Evolutionary conservation across 139 green algal genomes (phyloP), one percentile per base, ranked within the genome.

Genomic region (Pycnococcus provasolii): DNA sequence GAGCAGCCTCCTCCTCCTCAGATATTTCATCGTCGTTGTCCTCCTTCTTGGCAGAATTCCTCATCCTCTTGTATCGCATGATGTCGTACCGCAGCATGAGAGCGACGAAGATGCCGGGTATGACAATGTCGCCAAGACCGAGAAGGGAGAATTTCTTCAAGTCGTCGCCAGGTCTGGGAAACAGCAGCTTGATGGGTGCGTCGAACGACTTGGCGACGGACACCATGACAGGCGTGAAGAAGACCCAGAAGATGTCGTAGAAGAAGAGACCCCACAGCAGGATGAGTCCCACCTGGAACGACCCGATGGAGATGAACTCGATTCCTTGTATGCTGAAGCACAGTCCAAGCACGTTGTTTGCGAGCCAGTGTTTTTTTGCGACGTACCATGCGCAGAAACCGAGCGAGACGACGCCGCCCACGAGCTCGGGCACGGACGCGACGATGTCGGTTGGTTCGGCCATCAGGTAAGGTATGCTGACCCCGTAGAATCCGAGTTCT

Each of bases 211-310:
- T 96, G 26, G 92, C 92, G 11, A 98, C 92, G 3, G 72, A 79
- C 26, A 95, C 88, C 90, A 96, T 96, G 45, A 96, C 90, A 1
- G 93, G 93, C 0, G 93, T 99, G 78, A 76, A 97, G 80, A 99
- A 99, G 26, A 97, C 93, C 93, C 93, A 99, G 76, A 99, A 99
- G 67, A 99, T 92, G 83, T 99, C 93, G 62, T 96, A 97, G 45
- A 96, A 86, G 71, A 96, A 96, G 4, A 96, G 76, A 0, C 91
- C 90, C 4, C 71, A 75, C 4, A 98, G 78, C 15, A 98, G 80
- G 71, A 98, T 97, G 51, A 72, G 69, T 1, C 90, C 91, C 42
- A 80, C 82, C 58, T 90, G 80, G 26, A 85, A 73, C 0, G 76
- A 86, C 0, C 91, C 92, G 2, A 99, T 77, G 3, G 81, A 90